phyloP scores from a whole-genome alignment of 2,329 filamentous ascomycete species.

The Venturia oleaginea region DNA sequence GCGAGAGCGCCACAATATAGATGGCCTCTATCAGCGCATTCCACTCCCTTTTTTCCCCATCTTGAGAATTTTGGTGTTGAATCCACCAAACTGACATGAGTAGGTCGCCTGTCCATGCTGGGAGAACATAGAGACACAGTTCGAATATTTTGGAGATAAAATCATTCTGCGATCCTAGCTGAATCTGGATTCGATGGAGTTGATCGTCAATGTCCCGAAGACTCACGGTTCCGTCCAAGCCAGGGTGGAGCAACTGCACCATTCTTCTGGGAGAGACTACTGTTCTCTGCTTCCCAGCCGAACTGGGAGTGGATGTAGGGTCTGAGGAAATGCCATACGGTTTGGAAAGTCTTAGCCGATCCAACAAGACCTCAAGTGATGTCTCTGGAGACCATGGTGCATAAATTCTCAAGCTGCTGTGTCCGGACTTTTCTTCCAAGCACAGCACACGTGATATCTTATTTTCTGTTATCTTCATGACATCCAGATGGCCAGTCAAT shows the following conservation, averaged over 20 bases:
- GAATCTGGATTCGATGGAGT: constrained; percentile 25
- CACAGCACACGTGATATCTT: constrained; percentile 25
- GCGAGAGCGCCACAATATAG: constrained; percentile 27
- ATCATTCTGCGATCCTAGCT: constrained; percentile 23
- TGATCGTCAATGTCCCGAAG: constrained; percentile 25
- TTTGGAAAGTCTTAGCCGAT: constrained; percentile 21
- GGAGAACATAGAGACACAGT: constrained; percentile 25
- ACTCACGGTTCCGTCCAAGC: constrained; percentile 23
- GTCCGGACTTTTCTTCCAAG: constrained; percentile 20
- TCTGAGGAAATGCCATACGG: constrained; percentile 17
- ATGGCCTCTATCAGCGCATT: constrained; percentile 32
- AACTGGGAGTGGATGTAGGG: constrained; percentile 19
- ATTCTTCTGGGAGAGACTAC: constrained; percentile 22
- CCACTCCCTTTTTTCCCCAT: constrained; percentile 24
- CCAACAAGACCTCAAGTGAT: constrained; percentile 22
- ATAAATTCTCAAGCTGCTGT: constrained; percentile 22
- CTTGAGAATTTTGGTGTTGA: constrained; percentile 22
- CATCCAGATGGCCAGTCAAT: constrained; percentile 22
- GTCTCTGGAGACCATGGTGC: constrained; percentile 29
- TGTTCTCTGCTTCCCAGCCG: constrained; percentile 27
- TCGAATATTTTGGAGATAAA: constrained; percentile 25
- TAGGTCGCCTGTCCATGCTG: constrained; percentile 28
- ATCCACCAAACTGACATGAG: constrained; percentile 31
- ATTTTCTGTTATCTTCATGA: constrained; percentile 25
- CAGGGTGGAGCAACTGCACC: constrained; percentile 20